Evolutionary conservation across 2,329 filamentous ascomycete species (phyloP).

Genomic region (Pestalotiopsis sp.): DNA sequence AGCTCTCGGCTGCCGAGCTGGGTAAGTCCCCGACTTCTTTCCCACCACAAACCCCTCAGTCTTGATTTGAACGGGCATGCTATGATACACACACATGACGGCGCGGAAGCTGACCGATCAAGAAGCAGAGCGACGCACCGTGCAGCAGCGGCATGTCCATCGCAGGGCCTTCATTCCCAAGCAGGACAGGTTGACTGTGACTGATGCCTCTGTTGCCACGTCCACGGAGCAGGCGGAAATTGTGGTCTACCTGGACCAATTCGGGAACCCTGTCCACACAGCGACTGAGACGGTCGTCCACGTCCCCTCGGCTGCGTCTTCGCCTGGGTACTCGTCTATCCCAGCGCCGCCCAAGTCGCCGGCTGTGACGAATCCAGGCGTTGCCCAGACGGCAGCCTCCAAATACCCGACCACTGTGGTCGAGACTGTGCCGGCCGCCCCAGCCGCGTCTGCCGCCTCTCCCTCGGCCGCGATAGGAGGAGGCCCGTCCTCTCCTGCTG

Average conservation of each 20-base stretch:
- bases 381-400: not conserved
- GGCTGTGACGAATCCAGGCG: constrained; percentile 12
- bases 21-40: constrained; percentile 25
- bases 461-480: not conserved
- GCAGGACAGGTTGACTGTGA: constrained; percentile 35
- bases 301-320: constrained; percentile 22
- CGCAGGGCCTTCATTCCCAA: constrained; percentile 27
- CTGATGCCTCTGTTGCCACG: constrained; percentile 37
- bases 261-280: constrained; percentile 54
- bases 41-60: not conserved
- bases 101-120: not conserved
- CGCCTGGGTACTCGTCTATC: constrained; percentile 19
- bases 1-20: constrained; percentile 44
- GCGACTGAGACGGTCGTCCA: constrained; percentile 38
- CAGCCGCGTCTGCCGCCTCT: not conserved
- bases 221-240: constrained; percentile 48
- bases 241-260: constrained; percentile 63
- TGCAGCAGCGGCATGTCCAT: constrained; percentile 37
- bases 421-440: not conserved
- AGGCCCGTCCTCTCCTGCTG: not conserved
- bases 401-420: not conserved
- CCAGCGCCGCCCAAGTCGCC: constrained; percentile 15
- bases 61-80: not conserved
- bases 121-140: constrained; percentile 25
- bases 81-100: not conserved